Base-by-base conservation (phyloP, 306 rosid genomes). In the Macrotyloma uniflorum region DNA sequence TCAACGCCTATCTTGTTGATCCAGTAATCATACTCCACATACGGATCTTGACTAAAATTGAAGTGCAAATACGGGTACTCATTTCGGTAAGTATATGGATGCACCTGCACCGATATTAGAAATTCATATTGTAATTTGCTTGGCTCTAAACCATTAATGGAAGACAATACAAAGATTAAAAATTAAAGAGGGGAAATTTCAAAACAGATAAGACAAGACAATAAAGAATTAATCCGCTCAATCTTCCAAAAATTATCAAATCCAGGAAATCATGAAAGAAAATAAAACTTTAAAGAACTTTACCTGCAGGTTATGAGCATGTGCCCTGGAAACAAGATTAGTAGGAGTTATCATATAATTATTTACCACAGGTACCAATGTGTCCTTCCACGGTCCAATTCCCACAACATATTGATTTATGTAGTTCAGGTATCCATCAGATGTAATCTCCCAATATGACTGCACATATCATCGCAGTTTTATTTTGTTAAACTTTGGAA, bases 371-470 rank as follows among this genome's bases (percentile, higher is more conserved):
- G 98, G 91, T 36, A 89, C 97, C 40, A 93, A 36, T 0, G 97
- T 91, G 72, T 93, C 98, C 83, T 93, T 93, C 98, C 97, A 91
- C 54, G 97, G 98, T 76, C 98, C 98, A 72, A 93, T 93, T 61
- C 98, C 98, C 20, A 91, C 89, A 55, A 91, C 96, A 83, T 91
- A 90, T 19, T 90, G 67, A 40, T 85, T 88, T 55, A 93, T 93
- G 85, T 83, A 93, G 83, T 77, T 80, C 15, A 93, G 73, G 83
- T 93, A 93, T 28, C 49, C 32, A 83, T 91, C 96, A 15, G 97
- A 93, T 61, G 93, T 93, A 67, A 93, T 94, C 80, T 94, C 96
- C 96, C 93, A 91, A 76, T 91, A 94, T 16, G 98, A 80, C 97
- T 94, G 96, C 93, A 86, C 68, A 70, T 72, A 77, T 69, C 72